Evolutionary conservation across 768 basidiomycete species (phyloP).

Genomic region (Boletus huronensis): DNA sequence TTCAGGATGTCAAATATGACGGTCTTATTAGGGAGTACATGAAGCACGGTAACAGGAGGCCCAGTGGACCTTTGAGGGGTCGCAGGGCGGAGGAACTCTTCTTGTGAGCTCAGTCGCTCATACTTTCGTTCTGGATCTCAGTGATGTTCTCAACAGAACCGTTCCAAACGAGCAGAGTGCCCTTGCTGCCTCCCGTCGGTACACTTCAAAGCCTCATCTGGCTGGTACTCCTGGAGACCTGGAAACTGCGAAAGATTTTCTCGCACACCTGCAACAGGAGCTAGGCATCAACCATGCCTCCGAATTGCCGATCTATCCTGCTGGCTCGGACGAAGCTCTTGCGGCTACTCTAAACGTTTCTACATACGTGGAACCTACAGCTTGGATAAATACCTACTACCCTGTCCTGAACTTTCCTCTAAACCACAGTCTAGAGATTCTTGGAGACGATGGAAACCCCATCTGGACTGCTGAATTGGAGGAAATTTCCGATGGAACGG

Average conservation of each 20-base stretch:
- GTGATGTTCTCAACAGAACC: constrained; percentile 33
- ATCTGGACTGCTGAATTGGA: constrained; percentile 61
- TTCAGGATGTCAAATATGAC: constrained; percentile 12
- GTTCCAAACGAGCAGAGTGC: constrained; percentile 51
- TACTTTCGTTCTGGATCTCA: neutral
- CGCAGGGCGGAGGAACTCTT: constrained; percentile 43
- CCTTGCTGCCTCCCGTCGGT: constrained; percentile 47
- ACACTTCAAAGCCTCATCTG: constrained; percentile 53
- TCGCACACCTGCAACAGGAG: constrained; percentile 48
- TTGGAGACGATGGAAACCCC: constrained; percentile 46
- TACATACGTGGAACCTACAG: constrained; percentile 38
- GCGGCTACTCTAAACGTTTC: constrained; percentile 50
- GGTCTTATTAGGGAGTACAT: constrained; percentile 17
- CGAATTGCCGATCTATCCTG: constrained; percentile 46
- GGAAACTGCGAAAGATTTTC: constrained; percentile 53
- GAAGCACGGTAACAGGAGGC: constrained; percentile 13
- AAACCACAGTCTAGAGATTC: constrained; percentile 50
- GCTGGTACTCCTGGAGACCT: constrained; percentile 58
- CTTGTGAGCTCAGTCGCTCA: constrained; percentile 33
- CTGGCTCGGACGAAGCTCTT: constrained; percentile 53
- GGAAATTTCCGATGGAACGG: constrained; percentile 63
- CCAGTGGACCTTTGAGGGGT: constrained; percentile 26
- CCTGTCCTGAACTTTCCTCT: constrained; percentile 70
- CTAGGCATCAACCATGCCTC: constrained; percentile 37
- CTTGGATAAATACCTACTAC: constrained; percentile 72